Conservation (phyloP, 176 grass and related monocot species). For the Bolboschoenus planiculmis region DNA sequence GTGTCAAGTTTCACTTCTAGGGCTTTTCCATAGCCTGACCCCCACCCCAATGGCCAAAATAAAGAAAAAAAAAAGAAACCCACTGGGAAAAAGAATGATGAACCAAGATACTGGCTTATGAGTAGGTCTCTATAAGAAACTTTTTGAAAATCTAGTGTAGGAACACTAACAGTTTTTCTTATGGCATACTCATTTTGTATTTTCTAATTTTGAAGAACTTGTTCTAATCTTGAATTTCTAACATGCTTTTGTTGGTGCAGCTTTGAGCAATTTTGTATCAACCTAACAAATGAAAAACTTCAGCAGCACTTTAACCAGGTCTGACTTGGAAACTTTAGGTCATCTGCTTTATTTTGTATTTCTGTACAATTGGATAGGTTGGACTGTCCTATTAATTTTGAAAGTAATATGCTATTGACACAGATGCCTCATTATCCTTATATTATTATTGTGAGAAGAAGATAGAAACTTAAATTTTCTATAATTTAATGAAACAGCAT, state of each 20-base stretch:
- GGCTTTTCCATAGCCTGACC: background rate
- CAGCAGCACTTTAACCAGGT: slow-evolving; percentile 99
- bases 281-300: slow-evolving; percentile 97
- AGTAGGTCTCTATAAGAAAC: background rate
- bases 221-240: slow-evolving; percentile 3
- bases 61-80: background rate
- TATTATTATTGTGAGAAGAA: background rate
- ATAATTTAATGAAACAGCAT: slow-evolving; percentile 52
- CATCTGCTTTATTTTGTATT: slow-evolving; percentile 25
- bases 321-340: slow-evolving; percentile 16
- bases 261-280: slow-evolving; percentile 99
- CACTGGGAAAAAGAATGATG: background rate
- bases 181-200: background rate
- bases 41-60: background rate
- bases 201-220: background rate
- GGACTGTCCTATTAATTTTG: background rate
- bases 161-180: background rate
- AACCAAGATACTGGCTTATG: background rate
- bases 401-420: background rate
- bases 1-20: slow-evolving; percentile 21
- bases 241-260: slow-evolving; percentile 36
- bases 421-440: background rate
- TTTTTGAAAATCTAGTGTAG: background rate
- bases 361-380: background rate
- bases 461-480: background rate